Evolutionary conservation across 2,329 filamentous ascomycete genomes (phyloP).

Genomic region (Penicillium freii): DNA sequence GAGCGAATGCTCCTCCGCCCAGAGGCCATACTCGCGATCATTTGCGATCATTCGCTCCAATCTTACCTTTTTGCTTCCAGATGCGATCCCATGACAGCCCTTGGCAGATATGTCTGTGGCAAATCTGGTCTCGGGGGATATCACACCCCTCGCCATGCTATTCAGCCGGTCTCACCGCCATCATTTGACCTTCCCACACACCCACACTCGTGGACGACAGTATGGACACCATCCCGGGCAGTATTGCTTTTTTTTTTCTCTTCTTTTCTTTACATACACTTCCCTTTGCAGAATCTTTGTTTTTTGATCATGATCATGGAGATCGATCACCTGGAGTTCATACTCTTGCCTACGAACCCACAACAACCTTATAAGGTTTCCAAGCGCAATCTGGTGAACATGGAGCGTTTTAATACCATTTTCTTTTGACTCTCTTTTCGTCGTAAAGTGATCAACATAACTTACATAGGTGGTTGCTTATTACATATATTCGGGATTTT

Average conservation of each 20-base stretch:
- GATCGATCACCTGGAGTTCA: neutral
- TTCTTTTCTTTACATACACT: neutral
- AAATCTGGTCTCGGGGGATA: neutral
- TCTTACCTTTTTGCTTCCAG: neutral
- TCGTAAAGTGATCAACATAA: neutral
- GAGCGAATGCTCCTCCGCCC: neutral
- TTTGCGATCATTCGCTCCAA: neutral
- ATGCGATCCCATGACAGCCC: constrained; percentile 1
- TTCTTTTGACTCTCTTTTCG: neutral
- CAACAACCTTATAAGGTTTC: neutral
- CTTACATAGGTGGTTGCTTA: neutral
- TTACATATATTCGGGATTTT: neutral
- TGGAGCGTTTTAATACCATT: neutral
- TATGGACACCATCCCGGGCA: neutral
- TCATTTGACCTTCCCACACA: neutral
- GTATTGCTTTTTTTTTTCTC: neutral
- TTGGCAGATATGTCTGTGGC: constrained; percentile 2
- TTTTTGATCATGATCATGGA: neutral
- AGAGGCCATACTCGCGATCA: neutral
- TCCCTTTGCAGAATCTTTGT: neutral
- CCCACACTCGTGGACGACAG: neutral
- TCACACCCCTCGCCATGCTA: neutral
- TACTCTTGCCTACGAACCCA: neutral
- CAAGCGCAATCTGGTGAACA: neutral
- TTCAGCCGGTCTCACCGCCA: neutral